phyloP scores from a whole-genome alignment of 1,139 yeast genomes.

The Yamadazyma sp. region DNA sequence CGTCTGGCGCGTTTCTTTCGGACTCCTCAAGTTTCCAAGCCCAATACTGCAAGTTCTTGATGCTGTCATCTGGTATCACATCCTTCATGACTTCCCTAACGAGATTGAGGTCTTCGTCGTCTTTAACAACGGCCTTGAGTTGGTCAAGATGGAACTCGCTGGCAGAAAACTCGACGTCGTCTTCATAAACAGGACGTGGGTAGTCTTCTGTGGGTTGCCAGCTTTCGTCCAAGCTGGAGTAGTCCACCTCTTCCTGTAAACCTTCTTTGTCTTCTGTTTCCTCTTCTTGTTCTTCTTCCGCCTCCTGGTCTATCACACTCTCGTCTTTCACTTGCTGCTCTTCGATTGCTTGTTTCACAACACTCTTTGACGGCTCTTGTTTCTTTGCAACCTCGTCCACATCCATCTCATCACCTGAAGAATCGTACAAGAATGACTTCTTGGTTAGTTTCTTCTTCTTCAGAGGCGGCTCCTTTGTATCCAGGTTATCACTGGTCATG shows the following conservation, averaged over 20 bases:
- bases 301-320: too few relatives aligned
- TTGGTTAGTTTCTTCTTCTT: slow-evolving; percentile 22
- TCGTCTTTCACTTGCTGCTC: neutral
- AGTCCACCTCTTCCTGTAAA: slow-evolving; percentile 16
- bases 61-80: slow-evolving; percentile 21
- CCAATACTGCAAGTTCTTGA: slow-evolving; percentile 58
- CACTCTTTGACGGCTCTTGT: neutral
- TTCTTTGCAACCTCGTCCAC: slow-evolving; percentile 6
- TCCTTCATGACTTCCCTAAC: slow-evolving; percentile 46
- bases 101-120: slow-evolving; percentile 68
- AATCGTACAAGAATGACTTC: slow-evolving; percentile 29
- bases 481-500: slow-evolving; percentile 30
- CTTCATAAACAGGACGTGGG: slow-evolving; percentile 56
- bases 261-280: slow-evolving; percentile 9
- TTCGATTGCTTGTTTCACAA: neutral
- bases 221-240: slow-evolving; percentile 28
- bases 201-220: slow-evolving; percentile 45
- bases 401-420: slow-evolving; percentile 33
- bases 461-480: slow-evolving; percentile 16
- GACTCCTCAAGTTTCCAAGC: slow-evolving; percentile 60
- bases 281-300: slow-evolving; percentile 1
- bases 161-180: slow-evolving; percentile 24
- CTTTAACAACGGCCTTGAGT: slow-evolving; percentile 59
- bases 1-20: slow-evolving; percentile 18
- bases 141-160: slow-evolving; percentile 44